Evolutionary conservation across 2,329 filamentous ascomycete genomes (phyloP).

Genomic region (Colletotrichum sojae): DNA sequence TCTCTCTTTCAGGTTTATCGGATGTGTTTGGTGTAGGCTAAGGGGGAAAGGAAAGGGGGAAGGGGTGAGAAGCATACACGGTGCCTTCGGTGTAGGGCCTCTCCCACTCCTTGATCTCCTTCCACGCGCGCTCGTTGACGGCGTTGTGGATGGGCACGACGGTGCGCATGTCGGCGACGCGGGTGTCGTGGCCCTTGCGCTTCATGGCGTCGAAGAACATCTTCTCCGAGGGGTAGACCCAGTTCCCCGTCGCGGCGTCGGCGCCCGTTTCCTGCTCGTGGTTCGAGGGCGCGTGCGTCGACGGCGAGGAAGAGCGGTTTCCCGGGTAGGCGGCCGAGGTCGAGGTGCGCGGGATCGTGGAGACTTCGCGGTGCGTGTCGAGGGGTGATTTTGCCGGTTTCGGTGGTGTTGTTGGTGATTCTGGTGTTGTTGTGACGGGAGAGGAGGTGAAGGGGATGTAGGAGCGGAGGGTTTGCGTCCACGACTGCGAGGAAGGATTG

Average conservation of each 20-base stretch:
- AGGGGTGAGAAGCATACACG: slow-evolving; percentile 59
- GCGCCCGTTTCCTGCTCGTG: slow-evolving; percentile 83
- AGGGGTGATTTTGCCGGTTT: slow-evolving; percentile 55
- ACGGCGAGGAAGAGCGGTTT: slow-evolving; percentile 39
- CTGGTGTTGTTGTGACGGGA: slow-evolving; percentile 24
- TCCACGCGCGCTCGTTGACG: slow-evolving; percentile 97
- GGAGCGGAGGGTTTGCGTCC: slow-evolving; percentile 59
- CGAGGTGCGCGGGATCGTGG: slow-evolving; percentile 81
- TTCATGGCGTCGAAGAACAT: slow-evolving; percentile 99
- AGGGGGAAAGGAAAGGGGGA: background rate
- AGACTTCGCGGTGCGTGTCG: slow-evolving; percentile 79
- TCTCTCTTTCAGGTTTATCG: no score
- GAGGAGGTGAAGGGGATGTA: slow-evolving; percentile 59
- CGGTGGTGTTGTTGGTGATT: slow-evolving; percentile 30
- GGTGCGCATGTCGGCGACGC: slow-evolving; percentile 84
- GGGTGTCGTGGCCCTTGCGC: slow-evolving; percentile 85
- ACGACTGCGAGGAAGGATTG: slow-evolving; percentile 51
- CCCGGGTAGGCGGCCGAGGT: slow-evolving; percentile 48
- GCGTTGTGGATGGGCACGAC: slow-evolving; percentile 99
- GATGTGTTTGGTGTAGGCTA: no score
- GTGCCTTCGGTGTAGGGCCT: slow-evolving; percentile 72
- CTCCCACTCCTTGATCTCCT: slow-evolving; percentile 93
- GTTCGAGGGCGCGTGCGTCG: slow-evolving; percentile 67
- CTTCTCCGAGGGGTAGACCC: slow-evolving; percentile 96
- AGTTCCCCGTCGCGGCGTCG: slow-evolving; percentile 82